Evolutionary conservation across 345 rosid species (phyloP).

Genomic region (Angophora floribunda): DNA sequence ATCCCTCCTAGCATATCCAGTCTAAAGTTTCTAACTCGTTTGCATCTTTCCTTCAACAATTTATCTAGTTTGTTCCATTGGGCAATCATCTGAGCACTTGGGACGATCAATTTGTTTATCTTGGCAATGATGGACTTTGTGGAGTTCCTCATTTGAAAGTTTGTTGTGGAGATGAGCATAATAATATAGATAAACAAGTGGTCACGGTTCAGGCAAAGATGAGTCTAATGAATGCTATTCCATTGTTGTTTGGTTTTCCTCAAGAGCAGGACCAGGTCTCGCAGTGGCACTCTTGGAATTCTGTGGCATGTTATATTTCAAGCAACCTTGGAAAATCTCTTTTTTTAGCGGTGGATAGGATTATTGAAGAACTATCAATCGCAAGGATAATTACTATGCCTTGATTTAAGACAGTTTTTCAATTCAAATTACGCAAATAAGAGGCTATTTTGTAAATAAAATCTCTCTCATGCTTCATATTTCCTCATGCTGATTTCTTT

Average conservation of each 20-base stretch:
- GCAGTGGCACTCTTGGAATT: not conserved
- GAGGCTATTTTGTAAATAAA: not conserved
- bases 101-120: not conserved
- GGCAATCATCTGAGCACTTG: not conserved
- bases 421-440: not conserved
- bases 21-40: not conserved
- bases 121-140: fast-evolving
- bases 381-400: not conserved
- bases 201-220: not conserved
- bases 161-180: not conserved
- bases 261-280: not conserved
- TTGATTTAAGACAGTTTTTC: not conserved
- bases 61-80: not conserved
- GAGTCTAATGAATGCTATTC: not conserved
- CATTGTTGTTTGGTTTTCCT: not conserved
- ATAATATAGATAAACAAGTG: not conserved
- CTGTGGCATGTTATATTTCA: not conserved
- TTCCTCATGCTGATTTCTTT: not conserved
- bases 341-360: not conserved
- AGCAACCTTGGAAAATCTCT: not conserved
- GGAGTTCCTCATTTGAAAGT: not conserved
- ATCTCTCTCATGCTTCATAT: not conserved
- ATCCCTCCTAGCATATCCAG: not conserved
- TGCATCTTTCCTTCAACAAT: not conserved
- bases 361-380: not conserved